phyloP scores from a whole-genome alignment of 2,329 filamentous ascomycete genomes.

The Cytospora chrysosperma region DNA sequence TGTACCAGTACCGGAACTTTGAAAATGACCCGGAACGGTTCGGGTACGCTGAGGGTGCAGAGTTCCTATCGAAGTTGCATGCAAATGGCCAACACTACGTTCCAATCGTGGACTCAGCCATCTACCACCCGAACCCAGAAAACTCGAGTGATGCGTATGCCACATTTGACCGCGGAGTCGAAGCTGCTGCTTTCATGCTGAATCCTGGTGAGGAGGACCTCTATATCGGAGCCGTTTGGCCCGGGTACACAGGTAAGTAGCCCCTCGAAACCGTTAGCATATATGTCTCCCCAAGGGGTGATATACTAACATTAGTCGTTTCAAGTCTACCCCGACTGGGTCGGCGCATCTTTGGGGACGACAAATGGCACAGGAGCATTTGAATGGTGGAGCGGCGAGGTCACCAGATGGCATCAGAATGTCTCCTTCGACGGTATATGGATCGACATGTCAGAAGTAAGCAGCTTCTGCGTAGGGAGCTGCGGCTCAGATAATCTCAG shows the following conservation, averaged over 20 bases:
- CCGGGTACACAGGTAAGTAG: slow-evolving; percentile 55
- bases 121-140: slow-evolving; percentile 69
- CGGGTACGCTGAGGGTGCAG: slow-evolving; percentile 54
- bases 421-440: slow-evolving; percentile 53
- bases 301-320: not conserved
- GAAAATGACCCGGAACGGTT: slow-evolving; percentile 60
- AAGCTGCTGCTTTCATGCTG: slow-evolving; percentile 53
- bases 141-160: slow-evolving; percentile 64
- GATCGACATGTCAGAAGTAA: slow-evolving; percentile 60
- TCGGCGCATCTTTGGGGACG: slow-evolving; percentile 48
- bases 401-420: slow-evolving; percentile 54
- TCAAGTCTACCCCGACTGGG: slow-evolving; percentile 68
- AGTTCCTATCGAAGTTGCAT: slow-evolving; percentile 63
- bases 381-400: slow-evolving; percentile 66
- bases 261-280: not conserved
- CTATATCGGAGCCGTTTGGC: slow-evolving; percentile 69
- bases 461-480: slow-evolving; percentile 67
- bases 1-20: slow-evolving; percentile 63
- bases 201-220: slow-evolving; percentile 58
- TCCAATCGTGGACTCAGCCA: slow-evolving; percentile 71
- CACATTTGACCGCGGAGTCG: slow-evolving; percentile 61
- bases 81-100: slow-evolving; percentile 65
- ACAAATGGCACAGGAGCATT: slow-evolving; percentile 60
- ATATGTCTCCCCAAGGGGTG: not conserved
- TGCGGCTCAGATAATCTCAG: slow-evolving; percentile 66